Conservation (phyloP, 805 yeast species). For the Metschnikowia santaceciliae region DNA sequence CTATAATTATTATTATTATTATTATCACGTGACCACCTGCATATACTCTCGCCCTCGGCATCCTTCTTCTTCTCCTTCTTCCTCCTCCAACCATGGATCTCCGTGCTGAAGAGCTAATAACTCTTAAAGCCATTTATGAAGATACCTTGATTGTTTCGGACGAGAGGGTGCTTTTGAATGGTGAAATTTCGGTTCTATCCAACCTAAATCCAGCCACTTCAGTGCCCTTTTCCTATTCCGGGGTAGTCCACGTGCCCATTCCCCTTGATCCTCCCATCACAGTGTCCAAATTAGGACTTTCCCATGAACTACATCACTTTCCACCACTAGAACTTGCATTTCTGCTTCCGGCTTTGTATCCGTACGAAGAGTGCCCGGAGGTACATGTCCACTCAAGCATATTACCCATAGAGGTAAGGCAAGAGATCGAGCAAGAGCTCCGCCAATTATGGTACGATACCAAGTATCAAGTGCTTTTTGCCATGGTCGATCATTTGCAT, state of each 20-base stretch:
- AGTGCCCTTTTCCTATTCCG: neutral
- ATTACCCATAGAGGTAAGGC: slow-evolving; percentile 21
- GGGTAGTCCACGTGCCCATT: slow-evolving; percentile 10
- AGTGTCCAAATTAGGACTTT: neutral
- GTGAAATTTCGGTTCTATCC: neutral
- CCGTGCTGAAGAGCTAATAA: slow-evolving; percentile 37
- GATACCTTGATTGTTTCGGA: slow-evolving; percentile 18
- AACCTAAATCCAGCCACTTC: neutral
- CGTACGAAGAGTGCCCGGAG: slow-evolving; percentile 24
- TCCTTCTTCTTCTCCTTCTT: neutral
- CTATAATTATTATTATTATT: too few species aligned
- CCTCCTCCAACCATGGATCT: slow-evolving; percentile 13
- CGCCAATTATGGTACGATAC: slow-evolving; percentile 30
- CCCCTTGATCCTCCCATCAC: slow-evolving; percentile 7
- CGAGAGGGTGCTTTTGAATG: neutral
- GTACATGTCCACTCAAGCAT: slow-evolving; percentile 27
- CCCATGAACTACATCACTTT: slow-evolving; percentile 19
- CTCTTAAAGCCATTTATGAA: slow-evolving; percentile 40
- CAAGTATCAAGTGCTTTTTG: slow-evolving; percentile 39
- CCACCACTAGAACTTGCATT: slow-evolving; percentile 31
- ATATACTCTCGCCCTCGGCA: neutral
- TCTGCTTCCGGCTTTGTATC: slow-evolving; percentile 33
- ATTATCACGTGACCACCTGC: neutral
- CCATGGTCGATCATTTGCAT: slow-evolving; percentile 38
- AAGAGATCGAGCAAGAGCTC: slow-evolving; percentile 17